These are phyloP conservation scores for Trichophyton benhamiae DNA, from an alignment of 2,329 filamentous ascomycete genomes.

Conservation along the genomic window DNA sequence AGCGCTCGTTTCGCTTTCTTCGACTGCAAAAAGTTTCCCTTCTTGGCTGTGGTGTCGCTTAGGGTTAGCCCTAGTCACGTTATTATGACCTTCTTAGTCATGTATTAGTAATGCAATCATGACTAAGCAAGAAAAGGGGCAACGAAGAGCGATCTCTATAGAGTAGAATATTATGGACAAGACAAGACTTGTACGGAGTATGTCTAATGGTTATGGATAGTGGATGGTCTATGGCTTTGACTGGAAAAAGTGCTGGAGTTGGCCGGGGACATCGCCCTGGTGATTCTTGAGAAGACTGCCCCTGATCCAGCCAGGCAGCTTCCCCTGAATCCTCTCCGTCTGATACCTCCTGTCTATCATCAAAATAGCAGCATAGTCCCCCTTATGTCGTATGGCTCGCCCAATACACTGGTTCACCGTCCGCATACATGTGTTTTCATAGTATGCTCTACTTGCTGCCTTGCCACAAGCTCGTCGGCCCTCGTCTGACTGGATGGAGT, in stretches of 20 bases:
- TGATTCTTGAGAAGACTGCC: constrained; percentile 41
- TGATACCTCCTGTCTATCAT: constrained; percentile 71
- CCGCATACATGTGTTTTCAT: constrained; percentile 91
- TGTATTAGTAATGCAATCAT: not conserved
- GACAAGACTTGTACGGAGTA: too few species aligned
- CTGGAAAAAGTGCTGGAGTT: not conserved
- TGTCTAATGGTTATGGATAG: not conserved
- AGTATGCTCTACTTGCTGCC: constrained; percentile 58
- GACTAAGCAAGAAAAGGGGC: not conserved
- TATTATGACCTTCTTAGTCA: not conserved
- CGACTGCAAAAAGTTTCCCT: constrained; percentile 10
- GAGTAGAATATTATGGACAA: not conserved
- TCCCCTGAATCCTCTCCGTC: constrained; percentile 58
- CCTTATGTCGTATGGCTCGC: constrained; percentile 72
- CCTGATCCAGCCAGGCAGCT: constrained; percentile 82
- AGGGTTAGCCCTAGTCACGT: constrained; percentile 1
- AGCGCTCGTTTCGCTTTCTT: not conserved
- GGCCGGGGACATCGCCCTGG: not conserved
- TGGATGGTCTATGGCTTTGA: not conserved
- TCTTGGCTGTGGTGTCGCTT: constrained; percentile 15
- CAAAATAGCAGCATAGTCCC: constrained; percentile 83
- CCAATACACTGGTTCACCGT: constrained; percentile 96
- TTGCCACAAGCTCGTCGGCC: constrained; percentile 29
- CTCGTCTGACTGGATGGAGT: constrained; percentile 19
- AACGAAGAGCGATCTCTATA: too few species aligned